Percentiles rank a stretch among this genome's conserved stretches.
phyloP scores from a whole-genome alignment of 2,329 filamentous ascomycete species.

The Venturia pyrina region DNA sequence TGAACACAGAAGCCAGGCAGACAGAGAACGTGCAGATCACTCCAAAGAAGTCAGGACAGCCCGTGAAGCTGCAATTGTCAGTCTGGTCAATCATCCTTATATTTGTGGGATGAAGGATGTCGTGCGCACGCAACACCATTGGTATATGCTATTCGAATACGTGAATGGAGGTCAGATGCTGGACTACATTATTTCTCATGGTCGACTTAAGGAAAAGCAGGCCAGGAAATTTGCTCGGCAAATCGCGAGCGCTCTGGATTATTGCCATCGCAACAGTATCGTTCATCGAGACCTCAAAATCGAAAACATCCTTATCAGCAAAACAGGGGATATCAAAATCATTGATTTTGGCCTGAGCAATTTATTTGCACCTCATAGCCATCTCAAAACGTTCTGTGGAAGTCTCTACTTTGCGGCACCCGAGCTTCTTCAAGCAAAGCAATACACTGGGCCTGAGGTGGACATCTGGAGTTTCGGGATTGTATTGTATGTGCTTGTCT shows the following conservation, averaged over 20 bases:
- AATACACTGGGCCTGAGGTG: constrained; percentile 92
- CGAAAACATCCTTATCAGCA: constrained; percentile 98
- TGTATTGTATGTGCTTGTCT: constrained; percentile 91
- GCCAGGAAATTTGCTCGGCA: constrained; percentile 95
- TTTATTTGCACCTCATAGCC: constrained; percentile 73
- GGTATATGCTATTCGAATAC: constrained; percentile 99
- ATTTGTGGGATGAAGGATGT: constrained; percentile 95
- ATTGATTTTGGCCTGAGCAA: constrained; percentile 98
- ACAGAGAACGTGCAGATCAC: constrained; percentile 85
- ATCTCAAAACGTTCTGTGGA: constrained; percentile 94
- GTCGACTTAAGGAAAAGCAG: constrained; percentile 95
- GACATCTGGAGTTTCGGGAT: constrained; percentile 99
- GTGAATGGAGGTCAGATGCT: constrained; percentile 99
- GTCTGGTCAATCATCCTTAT: constrained; percentile 85
- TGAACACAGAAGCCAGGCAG: constrained; percentile 60
- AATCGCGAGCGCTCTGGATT: constrained; percentile 92
- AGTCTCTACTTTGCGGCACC: constrained; percentile 97
- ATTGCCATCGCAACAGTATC: constrained; percentile 96
- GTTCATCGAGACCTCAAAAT: constrained; percentile 97
- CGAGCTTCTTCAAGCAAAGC: constrained; percentile 83
- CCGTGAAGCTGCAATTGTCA: constrained; percentile 91
- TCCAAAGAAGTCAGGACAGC: constrained; percentile 95
- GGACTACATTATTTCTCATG: constrained; percentile 98
- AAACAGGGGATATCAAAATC: constrained; percentile 98
- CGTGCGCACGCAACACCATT: constrained; percentile 91